phyloP scores from a whole-genome alignment of 495 filamentous ascomycete species.

The Penicillium angulare region DNA sequence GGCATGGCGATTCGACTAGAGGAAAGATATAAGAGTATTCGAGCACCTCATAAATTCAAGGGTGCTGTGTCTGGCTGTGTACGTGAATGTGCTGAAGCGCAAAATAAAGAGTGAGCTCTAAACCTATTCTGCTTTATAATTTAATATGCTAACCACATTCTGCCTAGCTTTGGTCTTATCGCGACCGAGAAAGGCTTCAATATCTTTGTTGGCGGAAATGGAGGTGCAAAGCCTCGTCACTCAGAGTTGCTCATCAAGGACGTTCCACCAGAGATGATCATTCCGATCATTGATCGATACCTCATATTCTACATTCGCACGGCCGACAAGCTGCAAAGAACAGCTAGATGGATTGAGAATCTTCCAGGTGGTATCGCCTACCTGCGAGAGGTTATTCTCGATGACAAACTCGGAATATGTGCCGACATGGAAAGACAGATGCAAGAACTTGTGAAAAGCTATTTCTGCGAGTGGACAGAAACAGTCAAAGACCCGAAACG shows the following conservation, averaged over 20 bases:
- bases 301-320: slow-evolving; percentile 96
- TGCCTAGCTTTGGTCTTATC: slow-evolving; percentile 80
- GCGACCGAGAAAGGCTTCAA: slow-evolving; percentile 96
- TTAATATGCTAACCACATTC: slow-evolving; percentile 3
- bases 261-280: slow-evolving; percentile 78
- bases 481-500: slow-evolving; percentile 68
- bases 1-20: slow-evolving; percentile 92
- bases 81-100: slow-evolving; percentile 91
- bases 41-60: slow-evolving; percentile 91
- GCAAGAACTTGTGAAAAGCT: slow-evolving; percentile 82
- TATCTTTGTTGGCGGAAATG: slow-evolving; percentile 91
- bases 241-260: slow-evolving; percentile 89
- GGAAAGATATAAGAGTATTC: slow-evolving; percentile 92
- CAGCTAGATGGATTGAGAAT: slow-evolving; percentile 87
- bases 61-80: slow-evolving; percentile 91
- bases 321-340: slow-evolving; percentile 91
- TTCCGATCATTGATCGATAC: slow-evolving; percentile 88
- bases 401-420: slow-evolving; percentile 87
- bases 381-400: slow-evolving; percentile 77
- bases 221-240: slow-evolving; percentile 84
- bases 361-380: slow-evolving; percentile 86
- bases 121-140: too few species aligned
- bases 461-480: slow-evolving; percentile 95
- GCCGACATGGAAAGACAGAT: slow-evolving; percentile 87
- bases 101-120: slow-evolving; percentile 79